Evolutionary conservation across 2,329 filamentous ascomycete species (phyloP).

Genomic region (Tolypocladium capitatum): DNA sequence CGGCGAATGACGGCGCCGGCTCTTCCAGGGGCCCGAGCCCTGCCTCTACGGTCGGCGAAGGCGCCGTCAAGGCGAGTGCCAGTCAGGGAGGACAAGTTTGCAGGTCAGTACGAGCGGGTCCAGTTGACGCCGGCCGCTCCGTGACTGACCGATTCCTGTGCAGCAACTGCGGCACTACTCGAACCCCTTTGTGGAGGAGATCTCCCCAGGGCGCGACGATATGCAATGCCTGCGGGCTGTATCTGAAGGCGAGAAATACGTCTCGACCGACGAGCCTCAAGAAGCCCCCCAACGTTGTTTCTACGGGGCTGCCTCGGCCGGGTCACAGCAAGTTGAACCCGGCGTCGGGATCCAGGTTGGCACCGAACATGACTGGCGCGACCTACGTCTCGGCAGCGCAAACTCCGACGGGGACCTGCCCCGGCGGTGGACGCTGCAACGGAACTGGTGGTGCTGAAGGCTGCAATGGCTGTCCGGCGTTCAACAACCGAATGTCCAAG

Average conservation of each 20-base stretch:
- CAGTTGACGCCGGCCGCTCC: no score
- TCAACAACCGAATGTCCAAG: conserved; percentile 92
- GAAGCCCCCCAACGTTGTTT: conserved; percentile 47
- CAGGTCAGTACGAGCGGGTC: conserved; percentile 42
- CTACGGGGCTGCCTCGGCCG: conserved; percentile 28
- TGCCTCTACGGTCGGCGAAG: conserved; percentile 7
- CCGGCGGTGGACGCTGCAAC: conserved; percentile 88
- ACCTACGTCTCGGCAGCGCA: conserved; percentile 70
- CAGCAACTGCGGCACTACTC: conserved; percentile 90
- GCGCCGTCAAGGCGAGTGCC: conserved; percentile 6
- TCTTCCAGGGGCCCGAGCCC: conserved; percentile 18
- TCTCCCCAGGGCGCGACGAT: conserved; percentile 90
- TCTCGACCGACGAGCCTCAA: conserved; percentile 83
- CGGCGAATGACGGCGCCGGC: conserved; percentile 8
- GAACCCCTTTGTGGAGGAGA: conserved; percentile 86
- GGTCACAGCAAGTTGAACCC: conserved; percentile 23
- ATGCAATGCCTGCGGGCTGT: conserved; percentile 94
- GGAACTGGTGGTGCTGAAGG: conserved; percentile 91
- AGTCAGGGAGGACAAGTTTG: conserved; percentile 51
- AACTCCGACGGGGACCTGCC: conserved; percentile 73
- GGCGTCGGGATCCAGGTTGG: conserved; percentile 25
- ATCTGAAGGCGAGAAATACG: conserved; percentile 85
- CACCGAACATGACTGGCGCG: conserved; percentile 33
- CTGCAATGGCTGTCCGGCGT: conserved; percentile 90
- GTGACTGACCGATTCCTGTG: conserved; percentile 1